Percentiles rank a stretch among this genome's conserved stretches.
phyloP scores from a whole-genome alignment of 371 early-diverging fungal species.

The Amoeboaphelidium occidentale region DNA sequence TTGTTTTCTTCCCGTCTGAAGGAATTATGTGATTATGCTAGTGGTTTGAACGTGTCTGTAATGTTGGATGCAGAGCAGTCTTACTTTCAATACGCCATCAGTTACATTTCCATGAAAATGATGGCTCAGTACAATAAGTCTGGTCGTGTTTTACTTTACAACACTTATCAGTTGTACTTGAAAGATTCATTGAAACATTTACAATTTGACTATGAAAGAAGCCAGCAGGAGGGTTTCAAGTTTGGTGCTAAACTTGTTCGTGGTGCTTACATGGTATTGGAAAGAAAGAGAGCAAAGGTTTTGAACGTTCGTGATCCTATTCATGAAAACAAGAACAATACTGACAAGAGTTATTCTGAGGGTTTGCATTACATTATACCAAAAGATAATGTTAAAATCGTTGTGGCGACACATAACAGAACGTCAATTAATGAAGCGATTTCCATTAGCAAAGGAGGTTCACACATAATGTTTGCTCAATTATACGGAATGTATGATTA shows the following conservation, averaged over 20 bases:
- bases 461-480: constrained; percentile 61
- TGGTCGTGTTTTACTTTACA: constrained; percentile 41
- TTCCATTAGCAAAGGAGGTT: constrained; percentile 27
- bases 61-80: constrained; percentile 87
- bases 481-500: constrained; percentile 46
- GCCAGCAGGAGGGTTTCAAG: constrained; percentile 35
- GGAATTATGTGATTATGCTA: neutral
- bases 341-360: constrained; percentile 56
- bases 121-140: constrained; percentile 34
- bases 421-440: constrained; percentile 27
- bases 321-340: constrained; percentile 45
- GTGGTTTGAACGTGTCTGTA: constrained; percentile 25
- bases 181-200: constrained; percentile 39
- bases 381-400: constrained; percentile 11
- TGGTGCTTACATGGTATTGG: constrained; percentile 74
- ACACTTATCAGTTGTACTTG: constrained; percentile 88
- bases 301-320: constrained; percentile 52
- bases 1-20: neutral
- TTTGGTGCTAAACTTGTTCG: constrained; percentile 83
- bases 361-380: constrained; percentile 32
- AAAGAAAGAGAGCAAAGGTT: constrained; percentile 46
- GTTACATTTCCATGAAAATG: constrained; percentile 43
- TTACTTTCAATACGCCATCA: constrained; percentile 80
- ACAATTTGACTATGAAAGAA: constrained; percentile 33
- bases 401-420: constrained; percentile 80